A percentile compares a stretch with the other conserved stretches of the same genome.
Evolutionary conservation across 164 flowering plant species (phyloP).

Genomic region (Houttuynia cordata): DNA sequence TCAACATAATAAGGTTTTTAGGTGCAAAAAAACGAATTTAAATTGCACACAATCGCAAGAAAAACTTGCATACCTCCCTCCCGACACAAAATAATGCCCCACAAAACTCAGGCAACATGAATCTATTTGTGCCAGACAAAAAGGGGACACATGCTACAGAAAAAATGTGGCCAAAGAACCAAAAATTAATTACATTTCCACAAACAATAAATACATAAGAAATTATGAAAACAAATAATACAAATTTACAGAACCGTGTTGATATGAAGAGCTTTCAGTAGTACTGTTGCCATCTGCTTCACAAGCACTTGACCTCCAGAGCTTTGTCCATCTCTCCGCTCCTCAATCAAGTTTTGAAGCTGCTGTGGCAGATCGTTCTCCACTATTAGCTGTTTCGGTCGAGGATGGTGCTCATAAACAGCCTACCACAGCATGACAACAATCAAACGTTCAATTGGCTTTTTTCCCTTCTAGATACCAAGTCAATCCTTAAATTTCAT

Average conservation of each 20-base stretch:
- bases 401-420: constrained; percentile 98
- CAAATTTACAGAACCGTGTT: constrained; percentile 71
- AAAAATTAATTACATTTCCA: not conserved
- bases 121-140: too few species aligned
- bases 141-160: not conserved
- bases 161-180: not conserved
- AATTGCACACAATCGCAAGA: too few species aligned
- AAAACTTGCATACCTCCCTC: too few species aligned
- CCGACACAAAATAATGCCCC: too few species aligned
- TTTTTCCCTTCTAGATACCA: not conserved
- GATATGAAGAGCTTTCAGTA: constrained; percentile 93
- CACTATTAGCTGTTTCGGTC: constrained; percentile 93
- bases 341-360: constrained; percentile 87
- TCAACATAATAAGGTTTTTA: too few species aligned
- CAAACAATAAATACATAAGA: not conserved
- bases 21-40: too few species aligned
- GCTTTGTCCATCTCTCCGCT: constrained; percentile 84
- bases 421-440: constrained; percentile 28
- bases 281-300: constrained; percentile 97
- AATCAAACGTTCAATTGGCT: not conserved
- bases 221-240: not conserved
- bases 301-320: constrained; percentile 96
- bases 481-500: not conserved
- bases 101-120: too few species aligned
- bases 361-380: constrained; percentile 94